Evolutionary conservation across 139 green algal genomes (phyloP), one percentile per base, ranked within the genome.

Genomic region (Desmodesmus armatus): DNA sequence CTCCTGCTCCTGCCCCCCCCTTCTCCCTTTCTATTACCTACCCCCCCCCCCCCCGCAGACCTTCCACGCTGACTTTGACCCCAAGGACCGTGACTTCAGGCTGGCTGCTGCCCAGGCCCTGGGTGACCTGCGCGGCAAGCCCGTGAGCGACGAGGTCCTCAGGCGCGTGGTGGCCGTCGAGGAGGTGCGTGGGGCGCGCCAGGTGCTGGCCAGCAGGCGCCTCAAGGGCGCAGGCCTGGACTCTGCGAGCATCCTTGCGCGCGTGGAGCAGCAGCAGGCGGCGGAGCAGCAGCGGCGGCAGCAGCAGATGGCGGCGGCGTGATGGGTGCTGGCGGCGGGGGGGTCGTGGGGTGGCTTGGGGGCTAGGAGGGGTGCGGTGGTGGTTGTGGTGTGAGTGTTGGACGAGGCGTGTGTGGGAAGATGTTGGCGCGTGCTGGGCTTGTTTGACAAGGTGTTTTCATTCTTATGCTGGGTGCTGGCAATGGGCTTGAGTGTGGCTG

Each of bases 201-300:
- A 72, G 53, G 76, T 82, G 53, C 55, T 82, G 55, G 47, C 76
- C 1, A 72, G 55, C 9, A 53, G 35, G 5, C 33, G 71, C 37
- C 72, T 82, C 39, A 71, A 71, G 76, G 76, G 76, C 21, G 31
- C 40, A 60, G 49, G 53, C 27, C 58, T 17, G 33, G n/a, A n/a
- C n/a, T n/a, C n/a, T n/a, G n/a, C n/a, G n/a, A n/a, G n/a, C n/a
- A n/a, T n/a, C n/a, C n/a, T n/a, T n/a, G 55, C 71, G 37, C 76
- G 55, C 11, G 7, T 60, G 55, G 25, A 39, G 33, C 25, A 72
- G 25, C 71, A 72, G 76, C 55, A 71, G 76, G 35, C 39, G 23
- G n/a, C 72, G 25, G 76, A 69, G 51, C 23, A 82, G 55, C 47
- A 65, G 76, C 76, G 72, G 53, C 37, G 72, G 43, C 76, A 82